A percentile compares a stretch with the other conserved stretches of the same genome.
Conservation (phyloP, 2,329 filamentous ascomycete species). For the Lachnellula subtilissima region DNA sequence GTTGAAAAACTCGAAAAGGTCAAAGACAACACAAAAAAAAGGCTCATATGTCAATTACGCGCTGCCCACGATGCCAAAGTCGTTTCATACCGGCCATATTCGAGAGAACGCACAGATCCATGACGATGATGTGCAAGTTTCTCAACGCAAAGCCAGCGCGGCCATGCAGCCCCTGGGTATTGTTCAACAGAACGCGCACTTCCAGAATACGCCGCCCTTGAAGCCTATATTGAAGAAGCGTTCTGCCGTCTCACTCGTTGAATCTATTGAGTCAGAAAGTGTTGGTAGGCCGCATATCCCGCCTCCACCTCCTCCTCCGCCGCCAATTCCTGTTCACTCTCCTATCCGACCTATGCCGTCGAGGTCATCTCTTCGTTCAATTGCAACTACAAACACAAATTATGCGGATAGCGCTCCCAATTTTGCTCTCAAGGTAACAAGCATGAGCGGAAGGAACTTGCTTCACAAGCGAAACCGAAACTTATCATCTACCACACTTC, state of each 20-base stretch:
- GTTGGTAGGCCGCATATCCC: slow-evolving; percentile 11
- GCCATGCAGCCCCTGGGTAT: slow-evolving; percentile 24
- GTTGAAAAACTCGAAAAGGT: slow-evolving; percentile 42
- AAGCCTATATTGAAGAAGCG: slow-evolving; percentile 29
- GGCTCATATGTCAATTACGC: slow-evolving; percentile 22
- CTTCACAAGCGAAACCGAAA: slow-evolving; percentile 25
- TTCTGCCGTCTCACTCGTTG: slow-evolving; percentile 20
- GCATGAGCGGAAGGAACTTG: slow-evolving; percentile 15
- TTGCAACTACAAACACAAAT: slow-evolving; percentile 11
- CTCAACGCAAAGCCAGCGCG: slow-evolving; percentile 5
- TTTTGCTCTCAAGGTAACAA: slow-evolving; percentile 11
- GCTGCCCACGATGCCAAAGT: slow-evolving; percentile 27
- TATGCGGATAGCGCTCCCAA: slow-evolving; percentile 9
- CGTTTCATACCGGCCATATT: slow-evolving; percentile 37
- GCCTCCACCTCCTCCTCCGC: slow-evolving; percentile 12
- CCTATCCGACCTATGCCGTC: slow-evolving; percentile 19
- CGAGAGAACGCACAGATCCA: slow-evolving; percentile 49
- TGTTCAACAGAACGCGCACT: slow-evolving; percentile 14
- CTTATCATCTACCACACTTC: slow-evolving; percentile 20
- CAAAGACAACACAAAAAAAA: slow-evolving; percentile 19
- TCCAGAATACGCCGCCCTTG: slow-evolving; percentile 8
- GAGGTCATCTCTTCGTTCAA: slow-evolving; percentile 19
- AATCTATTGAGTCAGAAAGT: slow-evolving; percentile 9
- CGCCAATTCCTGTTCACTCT: slow-evolving; percentile 17
- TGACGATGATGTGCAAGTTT: slow-evolving; percentile 30